These are phyloP conservation scores for Ballota nigra DNA, from an alignment of 257 asterid genomes.

Conservation along the genomic window DNA sequence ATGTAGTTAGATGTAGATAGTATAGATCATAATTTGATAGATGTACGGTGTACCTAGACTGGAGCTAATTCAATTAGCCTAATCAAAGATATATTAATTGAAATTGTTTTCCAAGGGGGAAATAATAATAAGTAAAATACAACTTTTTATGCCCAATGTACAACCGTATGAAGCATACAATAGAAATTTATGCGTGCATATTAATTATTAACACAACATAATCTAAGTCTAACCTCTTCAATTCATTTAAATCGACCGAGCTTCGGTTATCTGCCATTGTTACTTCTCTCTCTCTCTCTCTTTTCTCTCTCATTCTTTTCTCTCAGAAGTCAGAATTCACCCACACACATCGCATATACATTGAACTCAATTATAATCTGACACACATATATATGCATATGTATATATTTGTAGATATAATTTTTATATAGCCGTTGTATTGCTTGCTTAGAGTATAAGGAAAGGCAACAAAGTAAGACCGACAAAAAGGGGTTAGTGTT, in stretches of 20 bases:
- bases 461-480: slow-evolving; percentile 18
- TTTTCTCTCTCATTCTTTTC: slow-evolving; percentile 20
- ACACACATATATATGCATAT: background rate
- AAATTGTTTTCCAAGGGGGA: too few relatives aligned
- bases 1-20: too few relatives aligned
- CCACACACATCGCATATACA: slow-evolving; percentile 15
- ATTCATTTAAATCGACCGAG: slow-evolving; percentile 20
- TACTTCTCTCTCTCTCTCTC: slow-evolving; percentile 18
- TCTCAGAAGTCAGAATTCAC: too few relatives aligned
- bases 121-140: too few relatives aligned
- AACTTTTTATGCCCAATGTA: too few relatives aligned
- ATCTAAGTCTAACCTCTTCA: background rate
- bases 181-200: background rate
- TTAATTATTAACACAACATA: too few relatives aligned
- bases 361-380: slow-evolving; percentile 8
- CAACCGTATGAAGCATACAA: too few relatives aligned
- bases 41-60: too few relatives aligned
- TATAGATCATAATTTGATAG: too few relatives aligned
- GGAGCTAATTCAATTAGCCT: too few relatives aligned
- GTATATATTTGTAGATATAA: background rate
- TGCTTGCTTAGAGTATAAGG: slow-evolving; percentile 39
- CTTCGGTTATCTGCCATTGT: slow-evolving; percentile 21
- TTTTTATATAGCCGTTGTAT: slow-evolving; percentile 26
- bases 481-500: slow-evolving; percentile 10
- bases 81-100: too few relatives aligned